A percentile compares a stretch with the other conserved stretches of the same genome.
Conservation (phyloP, 257 asterid genomes). For the Nicotiana noctiflora region DNA sequence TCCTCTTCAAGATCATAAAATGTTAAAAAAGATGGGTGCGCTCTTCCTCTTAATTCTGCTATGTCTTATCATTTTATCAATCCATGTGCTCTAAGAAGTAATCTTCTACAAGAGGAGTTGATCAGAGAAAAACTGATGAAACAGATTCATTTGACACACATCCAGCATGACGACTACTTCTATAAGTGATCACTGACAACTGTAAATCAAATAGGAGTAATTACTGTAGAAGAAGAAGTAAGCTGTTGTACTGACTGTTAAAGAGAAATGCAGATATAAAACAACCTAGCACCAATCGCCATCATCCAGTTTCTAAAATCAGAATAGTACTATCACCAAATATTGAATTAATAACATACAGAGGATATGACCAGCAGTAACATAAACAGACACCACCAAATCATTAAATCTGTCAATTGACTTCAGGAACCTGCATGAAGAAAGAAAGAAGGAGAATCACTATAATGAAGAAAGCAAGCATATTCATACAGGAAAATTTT, state of each 20-base stretch:
- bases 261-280: not conserved
- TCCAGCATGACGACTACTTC: not conserved
- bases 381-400: constrained; percentile 89
- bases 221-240: not conserved
- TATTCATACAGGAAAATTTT: not conserved
- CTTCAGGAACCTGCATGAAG: constrained; percentile 64
- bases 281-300: not conserved
- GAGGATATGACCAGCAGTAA: constrained; percentile 99
- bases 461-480: not conserved
- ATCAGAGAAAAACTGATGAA: not conserved
- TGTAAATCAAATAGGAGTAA: not conserved
- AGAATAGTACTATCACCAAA: not conserved
- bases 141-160: not conserved
- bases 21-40: not conserved
- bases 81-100: not conserved
- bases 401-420: constrained; percentile 80
- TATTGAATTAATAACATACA: constrained; percentile 5
- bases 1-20: not conserved
- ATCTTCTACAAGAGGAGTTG: not conserved
- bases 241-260: not conserved
- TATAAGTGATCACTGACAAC: not conserved
- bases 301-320: not conserved
- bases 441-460: not conserved
- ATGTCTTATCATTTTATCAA: not conserved
- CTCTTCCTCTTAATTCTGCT: not conserved